A percentile compares a stretch with the other conserved stretches of the same genome.
phyloP scores from a whole-genome alignment of 352 stramenopile species.

The Pythium biforme region DNA sequence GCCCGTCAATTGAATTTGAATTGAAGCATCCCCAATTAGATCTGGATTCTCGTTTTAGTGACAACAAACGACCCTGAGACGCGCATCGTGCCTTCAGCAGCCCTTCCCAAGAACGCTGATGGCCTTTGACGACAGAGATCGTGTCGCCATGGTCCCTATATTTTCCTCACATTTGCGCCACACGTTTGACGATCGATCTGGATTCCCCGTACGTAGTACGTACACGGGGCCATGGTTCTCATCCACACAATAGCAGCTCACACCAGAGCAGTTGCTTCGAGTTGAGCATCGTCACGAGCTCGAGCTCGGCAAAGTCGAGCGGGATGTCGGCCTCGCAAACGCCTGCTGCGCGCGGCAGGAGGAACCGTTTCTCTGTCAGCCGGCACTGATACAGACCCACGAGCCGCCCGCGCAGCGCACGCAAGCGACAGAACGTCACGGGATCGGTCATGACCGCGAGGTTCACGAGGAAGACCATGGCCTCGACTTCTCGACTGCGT shows the following conservation, averaged over 20 bases:
- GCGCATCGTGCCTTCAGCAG: no score
- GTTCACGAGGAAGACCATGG: constrained; percentile 20
- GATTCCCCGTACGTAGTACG: no score
- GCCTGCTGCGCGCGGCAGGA: neutral
- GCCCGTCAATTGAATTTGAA: no score
- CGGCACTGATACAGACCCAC: neutral
- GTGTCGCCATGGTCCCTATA: no score
- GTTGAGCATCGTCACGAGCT: neutral
- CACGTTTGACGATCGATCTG: no score
- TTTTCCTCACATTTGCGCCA: no score
- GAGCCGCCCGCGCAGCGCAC: neutral
- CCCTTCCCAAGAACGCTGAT: no score
- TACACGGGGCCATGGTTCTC: no score
- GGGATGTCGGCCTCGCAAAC: neutral
- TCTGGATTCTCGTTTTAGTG: no score
- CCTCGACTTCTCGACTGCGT: constrained; percentile 4
- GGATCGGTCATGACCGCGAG: constrained; percentile 16
- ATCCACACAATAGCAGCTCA: constrained; percentile 14
- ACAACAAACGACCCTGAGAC: no score
- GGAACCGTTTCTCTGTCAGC: neutral
- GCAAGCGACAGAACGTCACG: constrained; percentile 5
- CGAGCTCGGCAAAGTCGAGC: constrained; percentile 2
- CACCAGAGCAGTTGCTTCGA: constrained; percentile 17
- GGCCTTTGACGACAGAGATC: no score
- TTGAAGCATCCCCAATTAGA: no score